A percentile compares a stretch with the other conserved stretches of the same genome.
Conservation (phyloP, 1,284 basidiomycete genomes). For the Malassezia restricta region DNA sequence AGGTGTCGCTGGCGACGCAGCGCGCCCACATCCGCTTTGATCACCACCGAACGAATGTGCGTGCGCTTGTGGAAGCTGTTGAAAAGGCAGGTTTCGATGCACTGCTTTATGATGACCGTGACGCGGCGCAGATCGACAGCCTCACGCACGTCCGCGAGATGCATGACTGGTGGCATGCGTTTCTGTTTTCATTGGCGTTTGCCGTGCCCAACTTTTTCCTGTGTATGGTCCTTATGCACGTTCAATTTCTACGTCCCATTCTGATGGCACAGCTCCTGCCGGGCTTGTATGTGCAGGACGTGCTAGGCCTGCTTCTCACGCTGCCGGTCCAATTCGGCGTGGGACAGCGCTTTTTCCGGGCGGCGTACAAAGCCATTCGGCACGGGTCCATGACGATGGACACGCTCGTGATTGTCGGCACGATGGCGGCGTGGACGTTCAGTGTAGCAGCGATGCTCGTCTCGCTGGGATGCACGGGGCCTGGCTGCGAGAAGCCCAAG, state of each 20-base stretch:
- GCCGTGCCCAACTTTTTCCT: constrained; percentile 86
- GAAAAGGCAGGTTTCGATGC: constrained; percentile 84
- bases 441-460: constrained; percentile 59
- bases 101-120: constrained; percentile 64
- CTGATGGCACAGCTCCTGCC: constrained; percentile 35
- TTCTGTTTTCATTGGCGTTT: constrained; percentile 64
- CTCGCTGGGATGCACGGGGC: constrained; percentile 23
- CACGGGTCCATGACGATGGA: constrained; percentile 80
- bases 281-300: constrained; percentile 64
- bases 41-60: constrained; percentile 19
- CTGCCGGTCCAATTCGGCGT: constrained; percentile 89
- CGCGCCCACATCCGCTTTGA: constrained; percentile 32
- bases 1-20: constrained; percentile 34
- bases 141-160: constrained; percentile 85
- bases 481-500: constrained; percentile 61
- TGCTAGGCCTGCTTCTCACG: constrained; percentile 69
- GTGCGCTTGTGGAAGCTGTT: constrained; percentile 33
- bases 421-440: constrained; percentile 83
- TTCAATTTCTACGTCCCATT: constrained; percentile 45
- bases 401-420: constrained; percentile 88
- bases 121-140: constrained; percentile 76
- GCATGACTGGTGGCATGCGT: constrained; percentile 71
- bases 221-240: constrained; percentile 67
- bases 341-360: constrained; percentile 72
- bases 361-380: constrained; percentile 77